Percentiles rank a stretch among this genome's conserved stretches.
These are phyloP conservation scores for Pseudoturritis turrita DNA, from an alignment of 345 rosid species.

Conservation along the genomic window DNA sequence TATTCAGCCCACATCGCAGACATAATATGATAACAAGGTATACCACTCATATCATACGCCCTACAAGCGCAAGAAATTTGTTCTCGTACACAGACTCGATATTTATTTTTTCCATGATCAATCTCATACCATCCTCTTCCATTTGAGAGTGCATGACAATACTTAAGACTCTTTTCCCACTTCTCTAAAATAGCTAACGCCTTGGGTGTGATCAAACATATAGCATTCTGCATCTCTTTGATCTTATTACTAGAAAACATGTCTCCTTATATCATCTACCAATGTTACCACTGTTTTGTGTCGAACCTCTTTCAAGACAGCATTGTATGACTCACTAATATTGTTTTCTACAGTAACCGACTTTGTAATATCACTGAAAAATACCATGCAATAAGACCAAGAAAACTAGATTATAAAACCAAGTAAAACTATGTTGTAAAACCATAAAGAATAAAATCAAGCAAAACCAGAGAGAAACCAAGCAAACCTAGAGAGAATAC, in stretches of 20 bases:
- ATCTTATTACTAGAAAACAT: not conserved
- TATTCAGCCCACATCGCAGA: not conserved
- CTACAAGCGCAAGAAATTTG: not conserved
- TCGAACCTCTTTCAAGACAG: not conserved
- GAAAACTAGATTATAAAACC: too few relatives aligned
- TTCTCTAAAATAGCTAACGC: not conserved
- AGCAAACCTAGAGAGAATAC: too few relatives aligned
- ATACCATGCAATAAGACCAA: too few relatives aligned
- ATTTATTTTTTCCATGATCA: not conserved
- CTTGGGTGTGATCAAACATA: not conserved
- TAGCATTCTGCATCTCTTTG: not conserved
- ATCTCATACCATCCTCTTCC: not conserved
- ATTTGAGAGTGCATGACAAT: not conserved
- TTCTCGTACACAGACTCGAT: not conserved
- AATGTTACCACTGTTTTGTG: not conserved
- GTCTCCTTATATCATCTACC: not conserved
- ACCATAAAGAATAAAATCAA: too few relatives aligned
- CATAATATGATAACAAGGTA: not conserved
- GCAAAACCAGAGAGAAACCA: too few relatives aligned
- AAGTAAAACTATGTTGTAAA: too few relatives aligned
- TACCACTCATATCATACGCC: not conserved
- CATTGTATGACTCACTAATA: too few relatives aligned
- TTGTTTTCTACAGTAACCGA: not conserved
- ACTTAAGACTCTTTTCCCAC: not conserved
- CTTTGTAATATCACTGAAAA: not conserved